Evolutionary conservation across 192 early-diverging fungal species (phyloP), one percentile per base, ranked within the genome.

Genomic region (Coemansia sp.): DNA sequence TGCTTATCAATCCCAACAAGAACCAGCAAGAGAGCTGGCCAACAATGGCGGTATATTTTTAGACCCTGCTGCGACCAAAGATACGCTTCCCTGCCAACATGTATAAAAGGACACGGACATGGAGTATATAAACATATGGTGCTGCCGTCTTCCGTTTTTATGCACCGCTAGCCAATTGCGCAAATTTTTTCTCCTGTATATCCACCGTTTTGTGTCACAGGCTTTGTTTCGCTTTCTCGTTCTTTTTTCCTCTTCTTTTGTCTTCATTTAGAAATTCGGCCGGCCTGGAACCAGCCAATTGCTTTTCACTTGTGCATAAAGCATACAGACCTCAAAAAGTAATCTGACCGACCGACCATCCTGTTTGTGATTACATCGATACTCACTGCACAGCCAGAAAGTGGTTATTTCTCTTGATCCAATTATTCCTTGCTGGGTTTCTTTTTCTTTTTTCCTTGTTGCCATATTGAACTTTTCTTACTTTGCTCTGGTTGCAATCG

Each of bases 261-360:
- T 28, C 54, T 56, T 22, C 8, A 56, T 56, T 56, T 56, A 22
- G 54, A 28, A 48, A 48, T 48, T 48, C 54, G 54, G 54, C 61
- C 61, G 61, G 39, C 61, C 61, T 62, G 41, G 61, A 62, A 62
- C 41, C 61, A 39, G 41, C 61, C 61, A 62, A 62, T 62, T 39
- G 39, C 36, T 45, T 39, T 45, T 37, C 32, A 18, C 11, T 28
- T 28, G 12, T 28, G 57, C 57, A 36, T 11, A 11, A 32, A 59
- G 57, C 14, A 12, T 33, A 35, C 41, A 14, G 43, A 61, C 41
- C 12, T n/a, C 39, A 39, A 37, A 61, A 20, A 61, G 17, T 2
- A 28, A n/a, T 34, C 56, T 17, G 48, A 14, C 62, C 35, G 39
- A 8, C 54, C 60, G 43, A 1, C 9, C 17, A 28, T 20, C 20